phyloP scores from a whole-genome alignment of 208 protist species.

The Acanthamoeba sp. region DNA sequence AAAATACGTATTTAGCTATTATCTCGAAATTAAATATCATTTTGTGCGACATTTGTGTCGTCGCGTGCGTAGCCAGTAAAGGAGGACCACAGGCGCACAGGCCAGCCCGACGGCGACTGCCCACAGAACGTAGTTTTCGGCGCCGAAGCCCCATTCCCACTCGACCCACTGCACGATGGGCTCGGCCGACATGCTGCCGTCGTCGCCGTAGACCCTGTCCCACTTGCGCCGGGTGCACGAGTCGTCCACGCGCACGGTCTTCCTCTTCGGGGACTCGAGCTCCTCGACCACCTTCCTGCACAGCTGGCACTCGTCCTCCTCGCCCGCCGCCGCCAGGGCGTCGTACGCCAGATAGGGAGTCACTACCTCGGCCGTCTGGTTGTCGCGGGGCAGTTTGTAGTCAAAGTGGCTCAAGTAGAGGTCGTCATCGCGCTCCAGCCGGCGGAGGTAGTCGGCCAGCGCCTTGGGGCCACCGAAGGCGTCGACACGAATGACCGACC shows the following conservation, averaged over 20 bases:
- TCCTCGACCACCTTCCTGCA: not conserved
- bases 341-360: slow-evolving; percentile 23
- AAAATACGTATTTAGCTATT: too few relatives aligned
- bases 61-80: too few relatives aligned
- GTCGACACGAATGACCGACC: slow-evolving; percentile 79
- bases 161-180: slow-evolving; percentile 11
- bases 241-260: not conserved
- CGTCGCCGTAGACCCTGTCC: not conserved
- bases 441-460: slow-evolving; percentile 82
- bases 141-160: slow-evolving; percentile 15
- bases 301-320: not conserved
- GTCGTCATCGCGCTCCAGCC: slow-evolving; percentile 79
- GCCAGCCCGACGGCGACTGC: not conserved
- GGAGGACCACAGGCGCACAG: too few relatives aligned
- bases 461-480: slow-evolving; percentile 77
- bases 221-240: slow-evolving; percentile 28
- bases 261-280: not conserved
- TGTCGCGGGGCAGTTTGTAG: slow-evolving; percentile 47
- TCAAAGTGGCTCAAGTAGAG: slow-evolving; percentile 77
- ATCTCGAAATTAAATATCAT: too few relatives aligned
- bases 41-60: too few relatives aligned
- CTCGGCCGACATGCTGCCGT: slow-evolving; percentile 47
- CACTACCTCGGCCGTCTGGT: not conserved
- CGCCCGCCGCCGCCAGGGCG: not conserved
- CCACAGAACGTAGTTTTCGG: not conserved